Conservation (phyloP, 75 land plant species). For the Sequoia sempervirens region DNA sequence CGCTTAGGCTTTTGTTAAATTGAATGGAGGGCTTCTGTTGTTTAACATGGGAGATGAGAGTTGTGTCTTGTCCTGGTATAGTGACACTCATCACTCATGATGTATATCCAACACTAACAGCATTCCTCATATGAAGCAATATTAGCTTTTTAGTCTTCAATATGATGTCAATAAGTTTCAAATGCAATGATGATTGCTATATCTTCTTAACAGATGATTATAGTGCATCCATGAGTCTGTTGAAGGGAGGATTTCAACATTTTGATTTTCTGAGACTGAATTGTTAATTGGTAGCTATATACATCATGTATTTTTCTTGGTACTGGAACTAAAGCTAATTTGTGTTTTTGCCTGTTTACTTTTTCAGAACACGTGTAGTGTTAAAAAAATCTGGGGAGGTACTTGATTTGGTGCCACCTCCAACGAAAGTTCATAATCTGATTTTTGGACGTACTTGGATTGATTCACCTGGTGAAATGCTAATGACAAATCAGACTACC, state of each 20-base stretch:
- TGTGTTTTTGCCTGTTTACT: not conserved
- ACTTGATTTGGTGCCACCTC: constrained; percentile 95
- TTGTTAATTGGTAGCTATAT: not conserved
- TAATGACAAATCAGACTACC: constrained; percentile 89
- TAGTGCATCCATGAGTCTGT: not conserved
- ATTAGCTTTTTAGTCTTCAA: not conserved
- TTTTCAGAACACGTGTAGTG: constrained; percentile 77
- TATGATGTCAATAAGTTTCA: not conserved
- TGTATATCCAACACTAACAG: not conserved
- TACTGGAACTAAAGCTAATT: not conserved
- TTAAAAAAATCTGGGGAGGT: constrained; percentile 78
- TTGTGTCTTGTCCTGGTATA: not conserved
- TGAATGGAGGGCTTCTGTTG: not conserved
- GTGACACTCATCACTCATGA: not conserved
- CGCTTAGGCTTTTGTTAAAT: not conserved
- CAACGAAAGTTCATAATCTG: constrained; percentile 90
- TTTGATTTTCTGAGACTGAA: not conserved
- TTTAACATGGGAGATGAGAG: not conserved
- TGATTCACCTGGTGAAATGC: constrained; percentile 98
- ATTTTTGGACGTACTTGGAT: constrained; percentile 99
- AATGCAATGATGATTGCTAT: not conserved
- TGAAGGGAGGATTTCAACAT: not conserved
- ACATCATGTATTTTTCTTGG: not conserved
- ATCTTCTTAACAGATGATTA: not conserved
- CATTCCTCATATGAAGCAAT: no score